These are phyloP conservation scores for Amylocystis lapponica DNA, from an alignment of 768 basidiomycete species.

Conservation along the genomic window DNA sequence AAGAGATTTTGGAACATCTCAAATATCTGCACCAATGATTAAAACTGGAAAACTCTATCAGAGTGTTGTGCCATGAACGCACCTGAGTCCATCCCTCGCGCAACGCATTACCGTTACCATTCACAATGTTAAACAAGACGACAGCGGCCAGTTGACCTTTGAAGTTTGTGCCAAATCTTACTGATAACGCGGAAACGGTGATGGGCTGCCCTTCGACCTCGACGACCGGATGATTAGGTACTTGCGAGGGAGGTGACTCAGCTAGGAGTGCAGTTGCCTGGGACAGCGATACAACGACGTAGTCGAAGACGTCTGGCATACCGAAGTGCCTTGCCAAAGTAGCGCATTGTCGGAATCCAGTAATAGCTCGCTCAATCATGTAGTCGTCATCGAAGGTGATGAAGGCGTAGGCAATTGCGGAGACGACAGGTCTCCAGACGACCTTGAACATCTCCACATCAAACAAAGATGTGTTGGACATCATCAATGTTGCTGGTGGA, in stretches of 20 bases:
- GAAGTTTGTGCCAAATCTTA: constrained; percentile 93
- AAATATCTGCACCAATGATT: constrained; percentile 59
- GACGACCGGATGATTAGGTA: constrained; percentile 83
- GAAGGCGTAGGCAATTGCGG: constrained; percentile 94
- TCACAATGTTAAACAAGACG: constrained; percentile 95
- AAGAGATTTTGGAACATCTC: constrained; percentile 98
- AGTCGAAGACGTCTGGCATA: constrained; percentile 95
- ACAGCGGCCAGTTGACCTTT: constrained; percentile 95
- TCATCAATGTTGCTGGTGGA: constrained; percentile 54
- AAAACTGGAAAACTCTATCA: background rate
- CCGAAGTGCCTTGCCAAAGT: constrained; percentile 85
- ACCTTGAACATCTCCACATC: constrained; percentile 91
- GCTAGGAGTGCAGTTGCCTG: constrained; percentile 86
- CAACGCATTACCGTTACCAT: constrained; percentile 90
- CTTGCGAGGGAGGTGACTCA: constrained; percentile 59
- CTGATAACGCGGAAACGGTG: constrained; percentile 87
- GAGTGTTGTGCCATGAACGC: constrained; percentile 12
- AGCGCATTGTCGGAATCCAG: constrained; percentile 96
- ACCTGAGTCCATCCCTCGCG: constrained; percentile 95
- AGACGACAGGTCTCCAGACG: constrained; percentile 90
- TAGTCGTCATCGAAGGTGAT: constrained; percentile 96
- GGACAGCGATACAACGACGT: constrained; percentile 87
- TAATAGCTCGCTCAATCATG: constrained; percentile 89
- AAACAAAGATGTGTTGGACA: constrained; percentile 74
- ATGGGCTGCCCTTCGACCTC: constrained; percentile 86